A percentile compares a stretch with the other conserved stretches of the same genome.
phyloP scores from a whole-genome alignment of 768 basidiomycete genomes.

The Dacryopinax spathularia region DNA sequence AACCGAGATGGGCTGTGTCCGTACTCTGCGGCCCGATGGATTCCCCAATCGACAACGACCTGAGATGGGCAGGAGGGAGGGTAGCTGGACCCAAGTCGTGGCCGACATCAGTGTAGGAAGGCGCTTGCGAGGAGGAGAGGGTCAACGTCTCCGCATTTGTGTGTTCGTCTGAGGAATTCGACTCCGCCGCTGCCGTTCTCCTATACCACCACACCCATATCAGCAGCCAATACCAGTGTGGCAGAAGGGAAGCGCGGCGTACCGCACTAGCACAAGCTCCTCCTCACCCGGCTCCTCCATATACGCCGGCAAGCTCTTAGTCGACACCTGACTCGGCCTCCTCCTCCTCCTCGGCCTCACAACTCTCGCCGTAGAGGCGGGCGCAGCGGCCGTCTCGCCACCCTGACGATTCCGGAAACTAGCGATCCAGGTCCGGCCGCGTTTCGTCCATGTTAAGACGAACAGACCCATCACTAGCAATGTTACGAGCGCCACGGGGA shows the following conservation, averaged over 20 bases:
- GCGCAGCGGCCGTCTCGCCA: conserved; percentile 21
- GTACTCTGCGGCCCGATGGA: neutral
- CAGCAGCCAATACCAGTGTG: neutral
- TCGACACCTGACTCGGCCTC: conserved; percentile 60
- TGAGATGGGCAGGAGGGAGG: neutral
- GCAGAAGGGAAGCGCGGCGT: conserved; percentile 1
- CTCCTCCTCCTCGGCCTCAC: conserved; percentile 41
- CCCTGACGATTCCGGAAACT: neutral
- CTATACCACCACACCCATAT: neutral
- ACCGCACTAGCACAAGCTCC: conserved; percentile 57
- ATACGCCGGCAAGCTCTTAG: conserved; percentile 60
- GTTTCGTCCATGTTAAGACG: neutral
- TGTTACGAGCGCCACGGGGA: neutral
- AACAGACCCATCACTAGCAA: neutral
- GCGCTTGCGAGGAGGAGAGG: neutral
- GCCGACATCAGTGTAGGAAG: neutral
- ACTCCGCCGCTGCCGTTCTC: neutral
- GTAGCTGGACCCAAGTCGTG: neutral
- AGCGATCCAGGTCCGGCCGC: neutral
- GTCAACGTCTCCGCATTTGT: neutral
- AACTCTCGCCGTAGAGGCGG: conserved; percentile 26
- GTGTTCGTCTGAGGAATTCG: neutral
- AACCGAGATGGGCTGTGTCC: neutral
- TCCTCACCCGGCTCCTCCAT: conserved; percentile 74
- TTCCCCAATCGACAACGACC: neutral